Evolutionary conservation across 1,284 basidiomycete species (phyloP).

Genomic region (Rhizopogon parksii): DNA sequence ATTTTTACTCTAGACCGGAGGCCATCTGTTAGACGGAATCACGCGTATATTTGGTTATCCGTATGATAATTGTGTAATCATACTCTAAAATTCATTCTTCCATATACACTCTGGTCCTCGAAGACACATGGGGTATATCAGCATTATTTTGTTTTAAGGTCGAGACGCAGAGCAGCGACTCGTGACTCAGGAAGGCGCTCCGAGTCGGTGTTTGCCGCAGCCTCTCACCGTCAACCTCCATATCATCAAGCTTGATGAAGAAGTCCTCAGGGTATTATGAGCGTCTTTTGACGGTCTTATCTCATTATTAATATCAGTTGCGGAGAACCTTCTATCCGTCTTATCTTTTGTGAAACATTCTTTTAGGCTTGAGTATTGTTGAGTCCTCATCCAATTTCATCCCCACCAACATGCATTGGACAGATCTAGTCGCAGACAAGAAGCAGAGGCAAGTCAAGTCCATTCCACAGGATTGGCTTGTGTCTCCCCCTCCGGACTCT

Average conservation of each 20-base stretch:
- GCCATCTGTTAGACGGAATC: not conserved
- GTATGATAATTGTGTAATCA: not conserved
- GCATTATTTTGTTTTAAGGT: too few relatives aligned
- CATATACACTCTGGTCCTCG: not conserved
- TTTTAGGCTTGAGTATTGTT: not conserved
- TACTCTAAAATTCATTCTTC: not conserved
- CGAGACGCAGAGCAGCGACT: too few relatives aligned
- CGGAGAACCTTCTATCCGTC: not conserved
- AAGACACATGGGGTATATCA: too few relatives aligned
- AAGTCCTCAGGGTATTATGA: too few relatives aligned
- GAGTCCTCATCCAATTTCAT: not conserved
- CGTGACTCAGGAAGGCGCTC: too few relatives aligned
- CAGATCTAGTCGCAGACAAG: constrained; percentile 33
- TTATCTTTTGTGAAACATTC: not conserved
- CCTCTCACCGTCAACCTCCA: too few relatives aligned
- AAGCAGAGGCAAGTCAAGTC: constrained; percentile 33
- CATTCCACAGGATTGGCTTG: constrained; percentile 42
- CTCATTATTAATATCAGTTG: not conserved
- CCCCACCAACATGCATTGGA: constrained; percentile 27
- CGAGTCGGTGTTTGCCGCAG: too few relatives aligned
- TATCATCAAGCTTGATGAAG: too few relatives aligned
- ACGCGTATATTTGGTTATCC: not conserved
- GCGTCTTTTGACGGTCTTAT: not conserved
- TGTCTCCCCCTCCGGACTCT: constrained; percentile 25
- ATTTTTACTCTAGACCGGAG: constrained; percentile 3